Evolutionary conservation across 768 basidiomycete species (phyloP), one percentile per base, ranked within the genome.

Genomic region (Boletus rufocinnamomeus): DNA sequence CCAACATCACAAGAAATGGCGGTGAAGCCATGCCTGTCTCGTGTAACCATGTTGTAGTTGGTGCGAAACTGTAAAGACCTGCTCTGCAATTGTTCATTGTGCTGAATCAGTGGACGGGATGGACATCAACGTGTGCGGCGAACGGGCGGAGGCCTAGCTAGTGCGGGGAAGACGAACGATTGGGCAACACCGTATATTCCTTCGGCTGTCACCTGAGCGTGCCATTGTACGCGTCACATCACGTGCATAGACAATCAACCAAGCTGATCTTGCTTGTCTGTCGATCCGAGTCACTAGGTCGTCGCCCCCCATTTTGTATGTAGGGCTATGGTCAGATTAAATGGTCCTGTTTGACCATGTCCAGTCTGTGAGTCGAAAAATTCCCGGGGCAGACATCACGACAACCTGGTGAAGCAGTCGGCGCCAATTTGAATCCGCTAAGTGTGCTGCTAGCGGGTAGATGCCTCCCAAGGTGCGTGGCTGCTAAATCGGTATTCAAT

Each of bases 61-160:
- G 37, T 23, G 52, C 54, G 51, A 64, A 69, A 40, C 62, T 64
- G 58, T 71, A 69, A 62, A 69, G 69, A 37, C 68, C 68, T 61
- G 62, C 63, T 58, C 63, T 71, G 61, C 52, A 62, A 54, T 54
- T 66, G 47, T 64, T 64, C 68, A 69, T 69, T 30, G 53, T 59
- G 49, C 8, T 43, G 41, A 55, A 51, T 49, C 14, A 54, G 54
- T 38, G 41, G 27, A 43, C 35, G 38, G 28, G 41, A 41, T 52
- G 60, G 17, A 43, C 58, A 62, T 52, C 41, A 9, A 54, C 56
- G 49, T 45, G 53, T 37, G 52, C 7, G 46, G 40, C 25, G 41
- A 44, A 56, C 16, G 50, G 32, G 46, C 0, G 21, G 28, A 16
- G 27, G 34, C 13, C 35, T 28, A 34, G 32, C 44, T 13, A 23